Conservation (phyloP, 441 rosid species). For the Brassica balearica region DNA sequence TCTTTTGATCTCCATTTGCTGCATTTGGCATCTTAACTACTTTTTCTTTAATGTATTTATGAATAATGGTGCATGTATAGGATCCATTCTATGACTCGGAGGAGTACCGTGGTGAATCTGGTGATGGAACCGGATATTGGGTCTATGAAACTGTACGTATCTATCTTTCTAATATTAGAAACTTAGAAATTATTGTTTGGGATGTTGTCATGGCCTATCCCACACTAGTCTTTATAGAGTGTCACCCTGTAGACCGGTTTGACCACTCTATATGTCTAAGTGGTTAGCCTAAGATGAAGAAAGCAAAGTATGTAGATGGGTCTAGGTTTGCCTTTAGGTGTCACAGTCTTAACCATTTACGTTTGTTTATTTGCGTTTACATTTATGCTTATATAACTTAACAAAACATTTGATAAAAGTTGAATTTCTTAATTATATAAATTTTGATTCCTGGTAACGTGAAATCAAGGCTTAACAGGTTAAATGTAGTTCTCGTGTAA, state of each 20-base stretch:
- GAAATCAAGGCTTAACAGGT: neutral
- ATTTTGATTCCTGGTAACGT: neutral
- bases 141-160: constrained; percentile 75
- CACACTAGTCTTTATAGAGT: neutral
- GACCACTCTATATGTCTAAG: neutral
- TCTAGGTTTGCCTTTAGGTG: neutral
- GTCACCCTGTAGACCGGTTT: neutral
- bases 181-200: constrained; percentile 3
- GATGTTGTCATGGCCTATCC: constrained; percentile 1
- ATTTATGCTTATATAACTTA: neutral
- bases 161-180: constrained; percentile 7
- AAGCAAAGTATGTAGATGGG: neutral
- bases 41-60: neutral
- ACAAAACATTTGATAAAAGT: neutral
- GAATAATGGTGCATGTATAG: constrained; percentile 44
- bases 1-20: constrained; percentile 18
- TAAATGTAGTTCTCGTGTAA: neutral
- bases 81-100: constrained; percentile 96
- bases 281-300: too few relatives aligned
- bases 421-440: neutral
- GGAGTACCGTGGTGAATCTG: constrained; percentile 69
- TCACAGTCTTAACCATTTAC: neutral
- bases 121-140: constrained; percentile 91
- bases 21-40: neutral
- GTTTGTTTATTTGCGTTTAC: neutral